These are phyloP conservation scores for Apiospora malaysiana DNA, from an alignment of 2,329 filamentous ascomycete species.

Conservation along the genomic window DNA sequence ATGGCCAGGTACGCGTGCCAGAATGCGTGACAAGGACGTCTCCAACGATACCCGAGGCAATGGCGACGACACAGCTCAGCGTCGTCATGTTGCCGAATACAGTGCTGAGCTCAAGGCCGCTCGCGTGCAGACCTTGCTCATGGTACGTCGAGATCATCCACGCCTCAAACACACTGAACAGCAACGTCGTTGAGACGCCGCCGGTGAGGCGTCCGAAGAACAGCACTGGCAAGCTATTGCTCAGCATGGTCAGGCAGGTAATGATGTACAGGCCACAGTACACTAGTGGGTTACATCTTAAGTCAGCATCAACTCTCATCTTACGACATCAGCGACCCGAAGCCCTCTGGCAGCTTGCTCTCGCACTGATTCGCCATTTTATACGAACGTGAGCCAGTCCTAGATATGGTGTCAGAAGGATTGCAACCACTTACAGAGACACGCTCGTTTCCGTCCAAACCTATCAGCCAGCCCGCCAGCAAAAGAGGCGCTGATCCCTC, in stretches of 20 bases:
- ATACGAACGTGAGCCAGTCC: neutral
- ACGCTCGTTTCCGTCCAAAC: conserved; percentile 56
- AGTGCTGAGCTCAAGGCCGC: conserved; percentile 47
- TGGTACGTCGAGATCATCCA: conserved; percentile 63
- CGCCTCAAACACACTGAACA: conserved; percentile 64
- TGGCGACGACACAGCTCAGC: conserved; percentile 58
- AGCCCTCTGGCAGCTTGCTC: neutral
- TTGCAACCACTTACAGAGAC: conserved; percentile 34
- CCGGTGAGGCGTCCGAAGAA: conserved; percentile 61
- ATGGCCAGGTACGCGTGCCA: conserved; percentile 54
- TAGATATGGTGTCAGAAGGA: neutral
- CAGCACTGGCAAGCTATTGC: conserved; percentile 48
- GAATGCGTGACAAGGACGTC: conserved; percentile 53
- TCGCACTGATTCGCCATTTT: neutral
- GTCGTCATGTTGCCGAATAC: conserved; percentile 57
- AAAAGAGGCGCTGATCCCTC: conserved; percentile 51
- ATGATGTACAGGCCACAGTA: conserved; percentile 59
- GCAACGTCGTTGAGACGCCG: conserved; percentile 61
- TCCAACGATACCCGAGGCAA: conserved; percentile 54
- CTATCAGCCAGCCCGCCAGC: conserved; percentile 47
- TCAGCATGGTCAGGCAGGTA: conserved; percentile 58
- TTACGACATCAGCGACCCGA: neutral
- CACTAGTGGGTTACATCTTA: conserved; percentile 37
- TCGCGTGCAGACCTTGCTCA: conserved; percentile 48
- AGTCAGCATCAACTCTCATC: neutral